These are phyloP conservation scores for Suhomyces guaymorum DNA, from an alignment of 1,139 yeast species.

Conservation along the genomic window DNA sequence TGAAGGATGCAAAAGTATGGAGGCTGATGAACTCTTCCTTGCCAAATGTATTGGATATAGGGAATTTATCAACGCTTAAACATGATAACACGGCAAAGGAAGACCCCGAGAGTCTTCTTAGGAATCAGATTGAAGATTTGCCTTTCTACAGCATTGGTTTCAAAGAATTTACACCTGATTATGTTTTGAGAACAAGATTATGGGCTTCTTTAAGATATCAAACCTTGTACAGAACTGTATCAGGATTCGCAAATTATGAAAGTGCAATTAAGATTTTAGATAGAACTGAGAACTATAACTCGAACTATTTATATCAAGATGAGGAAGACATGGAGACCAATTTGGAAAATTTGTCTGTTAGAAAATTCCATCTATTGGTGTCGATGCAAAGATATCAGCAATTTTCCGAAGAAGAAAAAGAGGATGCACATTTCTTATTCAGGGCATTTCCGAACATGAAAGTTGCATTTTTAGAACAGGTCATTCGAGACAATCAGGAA, in stretches of 20 bases:
- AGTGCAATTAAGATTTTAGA: constrained; percentile 51
- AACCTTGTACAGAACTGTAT: constrained; percentile 54
- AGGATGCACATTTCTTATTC: constrained; percentile 57
- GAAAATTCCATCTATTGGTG: constrained; percentile 62
- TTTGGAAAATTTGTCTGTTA: constrained; percentile 34
- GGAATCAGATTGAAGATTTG: constrained; percentile 51
- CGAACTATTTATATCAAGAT: constrained; percentile 23
- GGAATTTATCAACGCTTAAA: no score
- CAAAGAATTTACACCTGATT: constrained; percentile 47
- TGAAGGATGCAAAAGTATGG: constrained; percentile 55
- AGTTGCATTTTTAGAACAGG: constrained; percentile 56
- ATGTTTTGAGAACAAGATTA: constrained; percentile 51
- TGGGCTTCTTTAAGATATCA: constrained; percentile 62
- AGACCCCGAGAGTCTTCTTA: constrained; percentile 25
- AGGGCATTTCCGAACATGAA: constrained; percentile 62
- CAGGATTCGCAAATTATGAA: constrained; percentile 60
- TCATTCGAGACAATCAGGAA: constrained; percentile 29
- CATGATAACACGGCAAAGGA: constrained; percentile 7
- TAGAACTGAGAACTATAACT: constrained; percentile 40
- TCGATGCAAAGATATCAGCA: constrained; percentile 68
- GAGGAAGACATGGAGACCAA: constrained; percentile 46
- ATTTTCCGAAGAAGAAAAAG: constrained; percentile 53
- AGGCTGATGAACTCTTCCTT: constrained; percentile 17
- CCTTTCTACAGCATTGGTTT: constrained; percentile 76
- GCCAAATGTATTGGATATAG: no score